Evolutionary conservation across 139 green algal genomes (phyloP).

Genomic region (Chlorella sp.): DNA sequence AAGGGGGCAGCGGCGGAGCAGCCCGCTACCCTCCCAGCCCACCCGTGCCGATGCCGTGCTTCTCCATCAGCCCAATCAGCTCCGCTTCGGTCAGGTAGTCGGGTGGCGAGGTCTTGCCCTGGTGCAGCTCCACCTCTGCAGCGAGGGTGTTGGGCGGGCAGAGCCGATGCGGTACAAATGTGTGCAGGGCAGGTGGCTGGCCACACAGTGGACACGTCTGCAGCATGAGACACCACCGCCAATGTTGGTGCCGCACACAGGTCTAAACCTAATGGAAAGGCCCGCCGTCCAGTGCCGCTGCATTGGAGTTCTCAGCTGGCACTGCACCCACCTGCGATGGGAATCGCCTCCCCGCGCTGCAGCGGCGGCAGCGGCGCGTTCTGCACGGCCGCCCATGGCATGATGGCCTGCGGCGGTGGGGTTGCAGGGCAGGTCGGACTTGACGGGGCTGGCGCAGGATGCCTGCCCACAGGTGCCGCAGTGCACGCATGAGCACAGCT

Average conservation of each 20-base stretch:
- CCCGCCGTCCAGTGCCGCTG: not conserved
- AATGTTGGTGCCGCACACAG: no score
- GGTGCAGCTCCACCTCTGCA: conserved; percentile 66
- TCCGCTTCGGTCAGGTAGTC: conserved; percentile 88
- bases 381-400: conserved; percentile 47
- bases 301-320: not conserved
- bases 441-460: no score
- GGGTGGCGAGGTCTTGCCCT: conserved; percentile 70
- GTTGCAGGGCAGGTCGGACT: no score
- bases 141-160: no score
- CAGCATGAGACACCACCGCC: no score
- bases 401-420: not conserved
- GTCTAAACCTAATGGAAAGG: no score
- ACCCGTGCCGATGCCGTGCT: conserved; percentile 84
- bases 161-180: no score
- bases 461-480: no score
- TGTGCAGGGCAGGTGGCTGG: not conserved
- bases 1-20: no score
- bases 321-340: conserved; percentile 23
- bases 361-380: conserved; percentile 71
- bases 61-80: conserved; percentile 90
- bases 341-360: conserved; percentile 58
- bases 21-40: no score
- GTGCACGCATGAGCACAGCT: no score
- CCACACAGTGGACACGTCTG: no score